Conservation (phyloP, 768 basidiomycete genomes). For the Suillus sp. region DNA sequence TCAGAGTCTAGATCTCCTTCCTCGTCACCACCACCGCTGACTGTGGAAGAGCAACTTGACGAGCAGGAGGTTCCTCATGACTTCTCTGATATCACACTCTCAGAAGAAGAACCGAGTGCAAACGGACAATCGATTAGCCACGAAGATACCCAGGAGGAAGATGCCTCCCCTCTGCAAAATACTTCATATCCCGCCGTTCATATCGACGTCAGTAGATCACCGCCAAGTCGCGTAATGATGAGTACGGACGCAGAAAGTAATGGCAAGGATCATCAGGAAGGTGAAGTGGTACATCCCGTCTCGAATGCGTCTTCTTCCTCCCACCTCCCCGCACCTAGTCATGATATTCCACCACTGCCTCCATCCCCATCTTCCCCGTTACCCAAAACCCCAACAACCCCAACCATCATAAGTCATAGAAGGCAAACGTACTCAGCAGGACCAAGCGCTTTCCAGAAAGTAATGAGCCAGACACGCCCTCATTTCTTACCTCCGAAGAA, state of each 20-base stretch:
- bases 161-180: constrained; percentile 10
- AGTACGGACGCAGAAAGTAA: constrained; percentile 8
- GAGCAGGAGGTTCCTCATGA: constrained; percentile 20
- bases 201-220: constrained; percentile 45
- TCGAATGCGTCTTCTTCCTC: constrained; percentile 1
- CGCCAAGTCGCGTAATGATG: constrained; percentile 32
- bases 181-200: constrained; percentile 43
- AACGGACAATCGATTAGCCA: constrained; percentile 4
- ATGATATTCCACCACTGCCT: constrained; percentile 28
- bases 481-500: constrained; percentile 82
- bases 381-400: constrained; percentile 21
- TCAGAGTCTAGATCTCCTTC: constrained; percentile 25
- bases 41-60: not conserved
- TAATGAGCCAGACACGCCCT: constrained; percentile 84
- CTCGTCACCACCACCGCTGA: constrained; percentile 20
- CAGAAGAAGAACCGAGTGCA: constrained; percentile 20
- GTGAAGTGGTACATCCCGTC: not conserved
- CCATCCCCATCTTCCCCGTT: constrained; percentile 35
- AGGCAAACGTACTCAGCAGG: constrained; percentile 56
- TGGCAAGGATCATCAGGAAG: constrained; percentile 1
- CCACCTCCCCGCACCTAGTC: not conserved
- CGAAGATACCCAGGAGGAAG: constrained; percentile 7
- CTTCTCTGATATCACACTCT: constrained; percentile 29
- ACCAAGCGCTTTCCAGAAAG: constrained; percentile 74
- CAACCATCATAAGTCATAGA: constrained; percentile 36